A percentile compares a stretch with the other conserved stretches of the same genome.
Evolutionary conservation across 2,329 filamentous ascomycete species (phyloP).

Genomic region (Stachybotrys chartarum): DNA sequence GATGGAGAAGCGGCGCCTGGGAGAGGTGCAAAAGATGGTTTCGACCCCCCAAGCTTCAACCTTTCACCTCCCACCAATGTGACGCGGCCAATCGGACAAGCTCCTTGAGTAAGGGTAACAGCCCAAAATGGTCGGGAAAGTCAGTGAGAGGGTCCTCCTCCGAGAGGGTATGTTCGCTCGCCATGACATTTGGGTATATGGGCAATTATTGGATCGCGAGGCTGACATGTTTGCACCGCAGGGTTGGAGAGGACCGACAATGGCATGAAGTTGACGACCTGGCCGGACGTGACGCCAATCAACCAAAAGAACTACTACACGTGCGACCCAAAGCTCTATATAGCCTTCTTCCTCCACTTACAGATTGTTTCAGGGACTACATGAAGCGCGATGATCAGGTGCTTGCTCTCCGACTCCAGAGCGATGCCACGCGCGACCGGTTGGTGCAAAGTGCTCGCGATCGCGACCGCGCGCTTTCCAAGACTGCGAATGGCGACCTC

Average conservation of each 20-base stretch:
- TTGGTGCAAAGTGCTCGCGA: slow-evolving; percentile 85
- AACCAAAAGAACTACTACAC: slow-evolving; percentile 99
- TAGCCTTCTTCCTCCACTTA: neutral
- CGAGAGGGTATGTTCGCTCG: slow-evolving; percentile 44
- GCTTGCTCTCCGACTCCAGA: slow-evolving; percentile 78
- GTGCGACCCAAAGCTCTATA: slow-evolving; percentile 40
- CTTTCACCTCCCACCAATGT: slow-evolving; percentile 13
- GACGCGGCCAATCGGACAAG: slow-evolving; percentile 8
- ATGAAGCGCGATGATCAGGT: slow-evolving; percentile 98
- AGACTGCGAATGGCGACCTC: slow-evolving; percentile 61
- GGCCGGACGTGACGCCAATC: slow-evolving; percentile 88
- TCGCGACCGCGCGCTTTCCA: slow-evolving; percentile 75
- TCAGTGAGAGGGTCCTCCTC: slow-evolving; percentile 57
- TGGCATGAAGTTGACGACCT: slow-evolving; percentile 91
- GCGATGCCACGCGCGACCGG: slow-evolving; percentile 76
- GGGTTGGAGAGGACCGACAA: slow-evolving; percentile 96
- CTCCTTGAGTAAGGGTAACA: slow-evolving; percentile 7
- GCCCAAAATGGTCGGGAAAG: slow-evolving; percentile 52
- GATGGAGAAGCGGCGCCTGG: neutral
- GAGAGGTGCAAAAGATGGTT: neutral
- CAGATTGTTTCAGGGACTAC: slow-evolving; percentile 62
- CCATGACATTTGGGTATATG: neutral
- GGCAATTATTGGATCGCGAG: slow-evolving; percentile 3
- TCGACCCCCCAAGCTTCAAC: slow-evolving; percentile 6
- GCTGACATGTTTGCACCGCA: slow-evolving; percentile 30